phyloP scores from a whole-genome alignment of 495 filamentous ascomycete species.

The Penicillium herquei region DNA sequence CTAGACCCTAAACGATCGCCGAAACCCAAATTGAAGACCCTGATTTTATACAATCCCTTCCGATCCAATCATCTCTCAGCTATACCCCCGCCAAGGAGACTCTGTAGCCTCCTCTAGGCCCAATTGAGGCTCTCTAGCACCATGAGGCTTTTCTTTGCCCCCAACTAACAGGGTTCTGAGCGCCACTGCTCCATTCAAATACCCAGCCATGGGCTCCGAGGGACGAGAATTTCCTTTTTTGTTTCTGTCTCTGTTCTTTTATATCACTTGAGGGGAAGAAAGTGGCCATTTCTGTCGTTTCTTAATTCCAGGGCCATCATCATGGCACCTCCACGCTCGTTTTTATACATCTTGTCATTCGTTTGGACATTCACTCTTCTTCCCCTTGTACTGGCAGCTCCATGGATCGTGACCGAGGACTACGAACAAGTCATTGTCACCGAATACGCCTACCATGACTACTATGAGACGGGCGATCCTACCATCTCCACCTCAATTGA shows the following conservation, averaged over 20 bases:
- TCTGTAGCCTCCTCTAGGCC: background rate
- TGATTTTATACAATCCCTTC: background rate
- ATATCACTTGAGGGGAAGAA: background rate
- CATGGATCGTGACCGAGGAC: conserved; percentile 34
- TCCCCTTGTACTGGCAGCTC: conserved; percentile 20
- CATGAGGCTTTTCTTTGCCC: background rate
- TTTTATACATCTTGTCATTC: conserved; percentile 20
- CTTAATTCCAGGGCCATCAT: background rate
- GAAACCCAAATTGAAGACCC: background rate
- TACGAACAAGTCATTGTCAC: conserved; percentile 20
- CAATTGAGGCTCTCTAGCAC: background rate
- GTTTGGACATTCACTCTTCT: conserved; percentile 19
- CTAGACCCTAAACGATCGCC: too few relatives aligned
- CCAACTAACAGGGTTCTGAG: background rate
- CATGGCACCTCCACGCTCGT: conserved; percentile 27
- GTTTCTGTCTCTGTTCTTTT: background rate
- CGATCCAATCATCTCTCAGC: too few relatives aligned
- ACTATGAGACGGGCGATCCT: conserved; percentile 7
- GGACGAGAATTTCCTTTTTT: too few relatives aligned
- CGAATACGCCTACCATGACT: conserved; percentile 4
- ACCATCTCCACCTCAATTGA: conserved; percentile 15
- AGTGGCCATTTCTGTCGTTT: background rate
- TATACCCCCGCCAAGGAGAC: too few relatives aligned
- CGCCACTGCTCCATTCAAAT: background rate
- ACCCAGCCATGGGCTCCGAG: background rate